Evolutionary conservation across 2,329 filamentous ascomycete genomes (phyloP).

Genomic region (Pleomassaria siparia): DNA sequence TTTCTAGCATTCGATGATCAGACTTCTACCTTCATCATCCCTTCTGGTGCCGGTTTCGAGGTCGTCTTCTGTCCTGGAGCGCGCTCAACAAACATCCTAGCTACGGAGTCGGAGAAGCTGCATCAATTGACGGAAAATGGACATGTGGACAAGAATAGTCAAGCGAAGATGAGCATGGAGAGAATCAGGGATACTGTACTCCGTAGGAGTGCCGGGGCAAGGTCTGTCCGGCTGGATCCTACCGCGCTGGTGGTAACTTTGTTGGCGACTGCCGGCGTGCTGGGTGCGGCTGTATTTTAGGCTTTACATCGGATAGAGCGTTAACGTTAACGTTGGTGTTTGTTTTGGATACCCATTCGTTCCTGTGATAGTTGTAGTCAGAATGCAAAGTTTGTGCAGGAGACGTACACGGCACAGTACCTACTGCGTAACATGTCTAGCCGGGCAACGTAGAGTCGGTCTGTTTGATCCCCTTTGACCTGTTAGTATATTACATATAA

Average conservation of each 20-base stretch:
- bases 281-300: conserved; percentile 9
- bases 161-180: conserved; percentile 21
- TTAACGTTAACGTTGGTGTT: neutral
- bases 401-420: too few relatives aligned
- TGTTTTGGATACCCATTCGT: neutral
- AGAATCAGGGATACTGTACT: conserved; percentile 18
- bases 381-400: neutral
- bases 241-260: conserved; percentile 13
- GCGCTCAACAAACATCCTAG: conserved; percentile 52
- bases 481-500: neutral
- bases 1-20: conserved; percentile 57
- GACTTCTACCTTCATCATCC: conserved; percentile 59
- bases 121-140: conserved; percentile 35
- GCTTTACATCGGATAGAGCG: neutral
- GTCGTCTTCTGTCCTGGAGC: conserved; percentile 73
- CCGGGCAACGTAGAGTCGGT: too few relatives aligned
- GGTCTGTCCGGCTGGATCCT: conserved; percentile 13
- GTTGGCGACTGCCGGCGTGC: conserved; percentile 9
- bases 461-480: neutral
- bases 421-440: too few relatives aligned
- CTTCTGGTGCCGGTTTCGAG: conserved; percentile 72
- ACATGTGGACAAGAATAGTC: conserved; percentile 21
- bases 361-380: neutral
- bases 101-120: conserved; percentile 39
- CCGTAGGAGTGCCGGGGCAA: conserved; percentile 19